Base-by-base conservation (phyloP, 345 rosid genomes). In the Hibiscus tridactylites region DNA sequence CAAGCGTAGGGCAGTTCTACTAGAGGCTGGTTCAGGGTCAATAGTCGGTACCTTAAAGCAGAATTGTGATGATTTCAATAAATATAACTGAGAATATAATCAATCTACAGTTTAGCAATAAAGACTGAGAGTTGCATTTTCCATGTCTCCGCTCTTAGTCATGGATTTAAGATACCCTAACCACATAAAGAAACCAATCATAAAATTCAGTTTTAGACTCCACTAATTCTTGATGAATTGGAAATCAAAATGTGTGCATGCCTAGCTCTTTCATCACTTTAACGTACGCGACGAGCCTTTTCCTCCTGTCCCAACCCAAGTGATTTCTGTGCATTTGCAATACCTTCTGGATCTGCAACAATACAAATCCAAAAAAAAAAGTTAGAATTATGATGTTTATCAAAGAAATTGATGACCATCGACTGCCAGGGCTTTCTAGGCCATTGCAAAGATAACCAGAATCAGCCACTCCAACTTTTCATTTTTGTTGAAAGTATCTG, bases 261-360 rank as follows among this genome's bases (percentile, higher is more conserved):
- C 16, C n/a, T 13, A 12, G 13, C 13, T 47, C 16, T 3, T 47
- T 63, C 7, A 17, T 39, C 16, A 17, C 29, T 9, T 42, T 42
- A 94, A 37, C 90, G 86, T 37, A 91, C 93, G 1, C 85, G 88
- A 3, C 97, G 93, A 11, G 85, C 79, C 82, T 87, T 94, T 66
- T 91, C 96, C 85, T 94, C 98, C 73, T 90, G 98, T 58, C 97
- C 98, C 75, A 94, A 68, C 24, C 98, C 97, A 2, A 94, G 95
- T 2, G 97, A 94, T 80, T 85, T 94, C 79, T 91, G 97, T 6
- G 96, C 98, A 80, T 85, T 86, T 57, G 97, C 91, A 83, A 91
- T 90, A 71, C 97, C 98, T 85, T 94, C 97, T 58, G 96, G 97
- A 82, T 94, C 97, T 94, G 83, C 68, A 75, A 11, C 19, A 71